phyloP scores from a whole-genome alignment of 2,329 filamentous ascomycete species.

The Cladophialophora carrionii region DNA sequence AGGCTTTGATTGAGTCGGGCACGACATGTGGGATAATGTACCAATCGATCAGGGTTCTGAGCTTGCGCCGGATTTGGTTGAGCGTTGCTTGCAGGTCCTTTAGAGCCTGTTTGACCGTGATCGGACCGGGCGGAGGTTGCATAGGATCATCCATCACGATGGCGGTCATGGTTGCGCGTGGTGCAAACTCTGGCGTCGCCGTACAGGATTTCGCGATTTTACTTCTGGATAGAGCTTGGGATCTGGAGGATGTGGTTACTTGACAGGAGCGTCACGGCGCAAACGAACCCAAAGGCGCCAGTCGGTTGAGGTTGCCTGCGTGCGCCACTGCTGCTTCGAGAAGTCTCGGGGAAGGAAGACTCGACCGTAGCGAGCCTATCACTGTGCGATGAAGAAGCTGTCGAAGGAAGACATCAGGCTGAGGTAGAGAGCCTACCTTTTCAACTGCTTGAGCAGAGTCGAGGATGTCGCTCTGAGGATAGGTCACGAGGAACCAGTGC shows the following conservation, averaged over 20 bases:
- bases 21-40: slow-evolving; percentile 37
- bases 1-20: slow-evolving; percentile 35
- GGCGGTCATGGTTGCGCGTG: slow-evolving; percentile 9
- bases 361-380: not conserved
- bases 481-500: slow-evolving; percentile 14
- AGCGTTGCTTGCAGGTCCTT: slow-evolving; percentile 28
- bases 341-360: not conserved
- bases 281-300: not conserved
- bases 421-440: slow-evolving; percentile 16
- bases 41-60: slow-evolving; percentile 36
- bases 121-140: slow-evolving; percentile 29
- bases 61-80: slow-evolving; percentile 33
- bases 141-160: slow-evolving; percentile 3
- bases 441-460: not conserved
- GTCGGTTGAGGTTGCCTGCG: not conserved
- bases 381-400: not conserved
- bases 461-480: not conserved
- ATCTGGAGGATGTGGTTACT: not conserved
- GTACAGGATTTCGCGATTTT: not conserved
- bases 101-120: slow-evolving; percentile 32
- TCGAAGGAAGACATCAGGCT: not conserved
- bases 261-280: not conserved
- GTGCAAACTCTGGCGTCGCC: not conserved
- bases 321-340: not conserved
- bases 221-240: not conserved